Percentiles rank a stretch among this genome's conserved stretches.
phyloP scores from a whole-genome alignment of 805 yeast species.

The Barnettozyma sucrosica region DNA sequence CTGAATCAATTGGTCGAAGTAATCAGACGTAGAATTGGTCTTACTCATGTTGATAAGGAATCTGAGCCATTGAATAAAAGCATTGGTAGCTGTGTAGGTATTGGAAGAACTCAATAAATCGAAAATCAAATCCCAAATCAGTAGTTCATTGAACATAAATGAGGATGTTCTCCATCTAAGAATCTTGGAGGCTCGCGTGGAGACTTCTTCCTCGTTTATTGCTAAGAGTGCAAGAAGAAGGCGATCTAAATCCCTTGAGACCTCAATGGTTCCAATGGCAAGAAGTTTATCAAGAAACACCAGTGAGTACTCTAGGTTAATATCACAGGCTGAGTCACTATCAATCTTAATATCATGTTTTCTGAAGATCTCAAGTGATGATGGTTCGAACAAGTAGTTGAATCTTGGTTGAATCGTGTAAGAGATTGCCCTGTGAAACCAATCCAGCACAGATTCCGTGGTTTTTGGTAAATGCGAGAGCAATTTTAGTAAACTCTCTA shows the following conservation, averaged over 20 bases:
- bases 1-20: conserved; percentile 5
- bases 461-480: conserved; percentile 11
- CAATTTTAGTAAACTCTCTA: neutral
- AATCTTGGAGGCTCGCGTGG: conserved; percentile 33
- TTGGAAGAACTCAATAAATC: conserved; percentile 28
- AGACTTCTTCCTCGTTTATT: conserved; percentile 32
- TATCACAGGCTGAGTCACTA: neutral
- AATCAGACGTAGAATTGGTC: neutral
- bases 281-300: conserved; percentile 15
- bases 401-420: conserved; percentile 4
- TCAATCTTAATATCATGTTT: neutral
- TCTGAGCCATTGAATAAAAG: conserved; percentile 52
- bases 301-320: neutral
- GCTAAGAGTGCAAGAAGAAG: conserved; percentile 33
- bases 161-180: conserved; percentile 47
- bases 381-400: conserved; percentile 2
- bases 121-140: conserved; percentile 44
- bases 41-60: conserved; percentile 31
- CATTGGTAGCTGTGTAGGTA: conserved; percentile 34
- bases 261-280: conserved; percentile 5
- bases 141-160: conserved; percentile 15
- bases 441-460: conserved; percentile 2
- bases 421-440: conserved; percentile 7
- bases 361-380: neutral
- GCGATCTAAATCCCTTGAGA: conserved; percentile 20